Evolutionary conservation across 1,139 yeast genomes (phyloP).

Genomic region (Pichia sp.): DNA sequence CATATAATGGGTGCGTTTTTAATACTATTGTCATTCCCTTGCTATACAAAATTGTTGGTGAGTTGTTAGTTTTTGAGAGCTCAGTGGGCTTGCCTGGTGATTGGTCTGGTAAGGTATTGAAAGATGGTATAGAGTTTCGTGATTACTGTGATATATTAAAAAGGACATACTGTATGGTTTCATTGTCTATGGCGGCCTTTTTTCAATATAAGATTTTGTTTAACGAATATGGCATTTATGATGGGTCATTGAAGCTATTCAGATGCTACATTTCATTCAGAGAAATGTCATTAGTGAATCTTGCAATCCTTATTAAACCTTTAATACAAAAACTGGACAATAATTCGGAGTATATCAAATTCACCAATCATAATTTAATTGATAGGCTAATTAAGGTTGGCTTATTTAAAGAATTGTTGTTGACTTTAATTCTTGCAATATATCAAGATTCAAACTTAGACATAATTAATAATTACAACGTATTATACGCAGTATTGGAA

Average conservation of each 20-base stretch:
- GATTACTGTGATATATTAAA: conserved; percentile 20
- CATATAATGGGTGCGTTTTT: conserved; percentile 23
- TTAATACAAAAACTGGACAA: conserved; percentile 13
- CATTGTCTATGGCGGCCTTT: conserved; percentile 26
- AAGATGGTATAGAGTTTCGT: conserved; percentile 14
- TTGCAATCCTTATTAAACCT: conserved; percentile 19
- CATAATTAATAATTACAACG: conserved; percentile 26
- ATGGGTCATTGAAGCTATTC: conserved; percentile 21
- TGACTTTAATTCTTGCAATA: conserved; percentile 26
- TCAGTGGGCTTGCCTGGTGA: conserved; percentile 14
- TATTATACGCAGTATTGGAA: conserved; percentile 20
- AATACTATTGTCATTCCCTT: conserved; percentile 24
- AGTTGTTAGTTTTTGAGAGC: conserved; percentile 20
- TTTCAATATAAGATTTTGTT: conserved; percentile 22
- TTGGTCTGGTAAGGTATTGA: conserved; percentile 8
- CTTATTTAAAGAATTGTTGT: conserved; percentile 22
- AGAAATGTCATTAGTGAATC: conserved; percentile 21
- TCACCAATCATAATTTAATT: conserved; percentile 14
- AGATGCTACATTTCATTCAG: conserved; percentile 23
- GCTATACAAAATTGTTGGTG: conserved; percentile 26
- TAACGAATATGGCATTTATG: conserved; percentile 23
- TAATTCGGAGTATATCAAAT: conserved; percentile 5
- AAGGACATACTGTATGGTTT: conserved; percentile 23
- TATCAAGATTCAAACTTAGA: conserved; percentile 28
- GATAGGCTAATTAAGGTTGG: conserved; percentile 19